A percentile compares a stretch with the other conserved stretches of the same genome.
phyloP scores from a whole-genome alignment of 192 early-diverging fungal species.

The Backusella circina region DNA sequence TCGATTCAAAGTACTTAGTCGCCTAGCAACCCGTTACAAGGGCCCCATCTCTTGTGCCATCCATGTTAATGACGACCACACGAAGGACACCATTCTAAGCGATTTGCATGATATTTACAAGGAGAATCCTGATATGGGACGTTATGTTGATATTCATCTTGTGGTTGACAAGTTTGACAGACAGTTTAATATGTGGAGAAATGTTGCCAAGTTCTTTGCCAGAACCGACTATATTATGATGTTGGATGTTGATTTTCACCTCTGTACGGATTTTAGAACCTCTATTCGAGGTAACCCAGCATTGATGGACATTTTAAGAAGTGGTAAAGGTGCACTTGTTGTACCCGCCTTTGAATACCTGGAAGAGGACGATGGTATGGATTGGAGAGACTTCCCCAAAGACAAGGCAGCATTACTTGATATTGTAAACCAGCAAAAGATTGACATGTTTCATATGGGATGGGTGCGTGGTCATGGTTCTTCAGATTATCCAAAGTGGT shows the following conservation, averaged over 20 bases:
- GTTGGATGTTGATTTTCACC: constrained; percentile 59
- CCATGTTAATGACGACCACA: constrained; percentile 53
- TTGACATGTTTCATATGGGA: constrained; percentile 55
- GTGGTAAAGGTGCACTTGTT: constrained; percentile 48
- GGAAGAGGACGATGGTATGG: constrained; percentile 47
- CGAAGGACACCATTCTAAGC: constrained; percentile 41
- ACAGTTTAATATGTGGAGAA: constrained; percentile 67
- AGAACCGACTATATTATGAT: constrained; percentile 57
- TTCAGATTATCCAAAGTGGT: constrained; percentile 54
- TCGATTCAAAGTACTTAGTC: constrained; percentile 48
- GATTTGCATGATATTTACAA: constrained; percentile 49
- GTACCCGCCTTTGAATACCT: constrained; percentile 60
- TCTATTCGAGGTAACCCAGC: constrained; percentile 27
- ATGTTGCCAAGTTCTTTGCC: constrained; percentile 59
- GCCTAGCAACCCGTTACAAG: constrained; percentile 48
- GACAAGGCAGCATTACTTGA: constrained; percentile 41
- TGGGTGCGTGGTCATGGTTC: constrained; percentile 56
- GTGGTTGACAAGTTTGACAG: constrained; percentile 57
- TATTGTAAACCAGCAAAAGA: constrained; percentile 39
- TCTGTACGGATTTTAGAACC: constrained; percentile 51
- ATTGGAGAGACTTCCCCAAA: constrained; percentile 47
- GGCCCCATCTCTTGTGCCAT: constrained; percentile 57
- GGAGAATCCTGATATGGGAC: constrained; percentile 42
- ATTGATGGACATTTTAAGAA: constrained; percentile 42
- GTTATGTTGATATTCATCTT: constrained; percentile 57